A percentile compares a stretch with the other conserved stretches of the same genome.
Evolutionary conservation across 345 rosid genomes (phyloP).

Genomic region (Euphorbia peplus): DNA sequence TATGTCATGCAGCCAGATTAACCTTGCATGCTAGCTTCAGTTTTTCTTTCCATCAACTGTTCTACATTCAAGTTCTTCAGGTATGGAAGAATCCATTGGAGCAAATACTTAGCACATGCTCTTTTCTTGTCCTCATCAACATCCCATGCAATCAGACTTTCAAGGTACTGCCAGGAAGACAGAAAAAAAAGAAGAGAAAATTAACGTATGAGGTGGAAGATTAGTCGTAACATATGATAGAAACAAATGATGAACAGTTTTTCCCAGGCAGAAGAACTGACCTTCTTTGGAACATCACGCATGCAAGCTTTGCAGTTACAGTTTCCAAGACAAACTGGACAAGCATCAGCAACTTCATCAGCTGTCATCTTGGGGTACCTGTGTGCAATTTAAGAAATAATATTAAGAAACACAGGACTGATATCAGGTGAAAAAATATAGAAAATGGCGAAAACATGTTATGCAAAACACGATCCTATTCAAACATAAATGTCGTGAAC

Average conservation of each 20-base stretch:
- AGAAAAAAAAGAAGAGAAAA: background rate
- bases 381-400: background rate
- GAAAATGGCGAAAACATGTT: background rate
- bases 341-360: conserved; percentile 15
- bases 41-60: conserved; percentile 43
- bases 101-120: conserved; percentile 33
- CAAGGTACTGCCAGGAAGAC: background rate
- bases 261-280: conserved; percentile 18
- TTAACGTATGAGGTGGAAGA: background rate
- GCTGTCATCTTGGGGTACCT: conserved; percentile 24
- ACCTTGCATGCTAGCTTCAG: conserved; percentile 55
- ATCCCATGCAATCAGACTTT: background rate
- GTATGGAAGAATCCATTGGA: conserved; percentile 44
- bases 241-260: background rate
- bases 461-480: background rate
- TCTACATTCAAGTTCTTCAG: conserved; percentile 44
- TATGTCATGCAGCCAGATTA: conserved; percentile 17
- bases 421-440: background rate
- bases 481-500: background rate
- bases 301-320: conserved; percentile 26
- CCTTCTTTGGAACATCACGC: conserved; percentile 23
- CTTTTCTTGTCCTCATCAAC: conserved; percentile 20
- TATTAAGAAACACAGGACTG: background rate
- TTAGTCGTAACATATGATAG: background rate
- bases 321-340: conserved; percentile 23